Base-by-base conservation (phyloP, 2,329 filamentous ascomycete genomes). In the Aureobasidium sp. region DNA sequence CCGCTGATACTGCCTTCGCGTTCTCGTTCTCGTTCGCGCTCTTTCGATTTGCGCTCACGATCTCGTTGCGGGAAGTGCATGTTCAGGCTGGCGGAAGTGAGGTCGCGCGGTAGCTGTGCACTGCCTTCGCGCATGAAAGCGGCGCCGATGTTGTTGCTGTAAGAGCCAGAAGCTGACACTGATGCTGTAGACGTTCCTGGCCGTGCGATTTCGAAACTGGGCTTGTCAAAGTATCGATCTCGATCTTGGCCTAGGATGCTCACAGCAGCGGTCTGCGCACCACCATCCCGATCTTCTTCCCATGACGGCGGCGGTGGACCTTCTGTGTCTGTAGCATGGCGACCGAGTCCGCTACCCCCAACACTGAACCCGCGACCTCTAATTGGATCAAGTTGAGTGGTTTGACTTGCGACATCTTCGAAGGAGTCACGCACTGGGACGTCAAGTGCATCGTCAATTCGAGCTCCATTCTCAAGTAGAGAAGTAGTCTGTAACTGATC, bases 401-500 rank as follows among this genome's bases (percentile, higher is more conserved):
- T 37, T 11, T 32, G 53, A 17, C 17, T 25, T 2, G 48, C 14
- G 8, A 54, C 53, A 32, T 60, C 56, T 34, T 59, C 56, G 12
- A 57, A 54, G 5, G 56, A 55, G 21, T 42, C 49, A 35, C 47
- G 48, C 8, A 24, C 44, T 7, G 55, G 47, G 8, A 52, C 48
- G 7, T 62, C 61, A n/a, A 64, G 62, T 16, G 62, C 62, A 14
- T 63, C 61, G 7, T 63, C 51, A 34, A 64, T 61, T 12, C 62
- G 58, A 2, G 62, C 59, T 50, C 65, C 64, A 37, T 56, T 62
- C 24, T 61, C 30, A 62, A 60, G 24, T 54, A 44, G 53, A 7
- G 59, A 58, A 29, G 57, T 59, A 34, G 57, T 63, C 25, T 66
- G 62, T 25, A 68, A 59, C 32, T 76, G 66, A 57, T 77, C 75